These are phyloP conservation scores for Russula earlei DNA, from an alignment of 768 basidiomycete genomes.

Conservation along the genomic window DNA sequence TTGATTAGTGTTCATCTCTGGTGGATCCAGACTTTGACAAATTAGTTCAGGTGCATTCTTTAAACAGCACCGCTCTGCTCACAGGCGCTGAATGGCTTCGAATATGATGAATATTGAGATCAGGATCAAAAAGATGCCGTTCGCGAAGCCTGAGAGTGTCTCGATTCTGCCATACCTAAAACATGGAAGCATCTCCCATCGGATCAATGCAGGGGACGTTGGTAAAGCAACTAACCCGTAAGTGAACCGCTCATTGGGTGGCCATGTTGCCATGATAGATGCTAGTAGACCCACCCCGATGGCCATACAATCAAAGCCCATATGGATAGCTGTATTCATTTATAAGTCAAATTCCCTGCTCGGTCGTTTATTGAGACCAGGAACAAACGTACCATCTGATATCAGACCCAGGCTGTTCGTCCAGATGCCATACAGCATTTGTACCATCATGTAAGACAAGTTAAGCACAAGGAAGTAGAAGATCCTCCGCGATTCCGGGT, in stretches of 20 bases:
- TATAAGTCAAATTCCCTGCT: background rate
- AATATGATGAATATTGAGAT: constrained; percentile 98
- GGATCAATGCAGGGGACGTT: background rate
- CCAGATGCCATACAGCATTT: constrained; percentile 96
- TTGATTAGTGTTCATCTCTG: constrained; percentile 96
- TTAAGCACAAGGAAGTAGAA: constrained; percentile 96
- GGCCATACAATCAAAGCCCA: constrained; percentile 99
- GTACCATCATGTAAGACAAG: constrained; percentile 91
- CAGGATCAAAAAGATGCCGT: constrained; percentile 86
- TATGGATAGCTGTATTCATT: constrained; percentile 86
- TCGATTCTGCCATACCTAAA: constrained; percentile 88
- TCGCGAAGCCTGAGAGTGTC: constrained; percentile 95
- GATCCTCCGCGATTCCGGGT: constrained; percentile 88
- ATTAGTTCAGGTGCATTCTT: background rate
- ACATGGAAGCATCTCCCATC: background rate
- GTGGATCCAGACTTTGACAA: constrained; percentile 60
- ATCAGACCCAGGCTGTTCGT: constrained; percentile 95
- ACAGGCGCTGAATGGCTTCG: constrained; percentile 94
- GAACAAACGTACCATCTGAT: constrained; percentile 69
- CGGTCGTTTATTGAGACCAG: background rate
- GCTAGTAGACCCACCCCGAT: constrained; percentile 93
- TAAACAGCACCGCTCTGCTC: constrained; percentile 14
- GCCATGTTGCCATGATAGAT: constrained; percentile 97
- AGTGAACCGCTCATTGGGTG: constrained; percentile 87
- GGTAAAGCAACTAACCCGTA: constrained; percentile 63